These are phyloP conservation scores for Agaricus blazei DNA, from an alignment of 768 basidiomycete genomes.

Conservation along the genomic window DNA sequence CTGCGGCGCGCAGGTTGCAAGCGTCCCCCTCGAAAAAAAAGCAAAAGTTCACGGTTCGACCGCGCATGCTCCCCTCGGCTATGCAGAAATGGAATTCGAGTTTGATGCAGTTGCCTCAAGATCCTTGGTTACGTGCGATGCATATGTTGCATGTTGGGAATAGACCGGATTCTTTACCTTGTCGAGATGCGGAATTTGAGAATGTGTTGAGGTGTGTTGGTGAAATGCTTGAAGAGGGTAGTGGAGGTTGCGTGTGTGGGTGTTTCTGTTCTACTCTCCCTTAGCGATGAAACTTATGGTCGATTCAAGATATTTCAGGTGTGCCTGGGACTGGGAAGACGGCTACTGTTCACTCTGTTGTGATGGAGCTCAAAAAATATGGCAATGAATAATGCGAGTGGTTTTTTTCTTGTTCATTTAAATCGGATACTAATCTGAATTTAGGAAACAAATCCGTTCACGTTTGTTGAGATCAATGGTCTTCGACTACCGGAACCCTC, in stretches of 20 bases:
- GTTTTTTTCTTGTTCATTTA: not conserved
- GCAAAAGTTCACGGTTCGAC: slow-evolving; percentile 17
- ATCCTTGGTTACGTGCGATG: slow-evolving; percentile 86
- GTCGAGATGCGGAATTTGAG: slow-evolving; percentile 81
- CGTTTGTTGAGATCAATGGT: slow-evolving; percentile 97
- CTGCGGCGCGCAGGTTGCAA: slow-evolving; percentile 46
- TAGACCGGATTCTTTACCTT: slow-evolving; percentile 84
- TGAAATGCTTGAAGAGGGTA: slow-evolving; percentile 85
- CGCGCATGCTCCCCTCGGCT: slow-evolving; percentile 22
- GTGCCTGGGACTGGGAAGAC: slow-evolving; percentile 99
- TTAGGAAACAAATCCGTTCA: slow-evolving; percentile 89
- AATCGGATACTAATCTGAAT: slow-evolving; percentile 22
- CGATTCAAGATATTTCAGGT: slow-evolving; percentile 82
- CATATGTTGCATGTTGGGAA: slow-evolving; percentile 91
- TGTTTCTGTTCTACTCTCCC: slow-evolving; percentile 10
- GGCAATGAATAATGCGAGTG: slow-evolving; percentile 71
- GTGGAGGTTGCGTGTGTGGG: slow-evolving; percentile 94
- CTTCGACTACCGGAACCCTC: slow-evolving; percentile 88
- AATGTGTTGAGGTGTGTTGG: slow-evolving; percentile 72
- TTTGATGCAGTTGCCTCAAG: slow-evolving; percentile 53
- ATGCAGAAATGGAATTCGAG: slow-evolving; percentile 29
- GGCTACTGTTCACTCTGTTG: slow-evolving; percentile 91
- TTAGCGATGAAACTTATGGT: not conserved
- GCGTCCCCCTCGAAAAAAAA: slow-evolving; percentile 24
- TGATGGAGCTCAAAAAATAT: slow-evolving; percentile 84